Evolutionary conservation across 805 yeast species (phyloP).

Genomic region (Teunomyces barrocoloradensis): DNA sequence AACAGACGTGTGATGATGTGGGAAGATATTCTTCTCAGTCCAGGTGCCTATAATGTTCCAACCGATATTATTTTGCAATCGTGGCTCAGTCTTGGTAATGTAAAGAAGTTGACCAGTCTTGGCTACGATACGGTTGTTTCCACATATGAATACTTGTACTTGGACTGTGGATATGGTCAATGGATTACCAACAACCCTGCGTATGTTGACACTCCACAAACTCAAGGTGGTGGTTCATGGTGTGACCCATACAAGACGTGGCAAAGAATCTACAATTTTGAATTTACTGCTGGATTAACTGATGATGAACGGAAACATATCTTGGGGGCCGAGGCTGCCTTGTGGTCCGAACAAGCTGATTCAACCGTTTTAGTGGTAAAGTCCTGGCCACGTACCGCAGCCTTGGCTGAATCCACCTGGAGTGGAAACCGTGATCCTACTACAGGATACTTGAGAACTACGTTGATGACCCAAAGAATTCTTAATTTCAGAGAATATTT

Average conservation of each 20-base stretch:
- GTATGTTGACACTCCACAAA: constrained; percentile 26
- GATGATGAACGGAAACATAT: constrained; percentile 26
- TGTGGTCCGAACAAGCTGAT: constrained; percentile 42
- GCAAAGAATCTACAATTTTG: constrained; percentile 40
- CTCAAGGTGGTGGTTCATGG: constrained; percentile 36
- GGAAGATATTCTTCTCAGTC: constrained; percentile 33
- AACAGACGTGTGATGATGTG: constrained; percentile 35
- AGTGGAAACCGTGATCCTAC: constrained; percentile 34
- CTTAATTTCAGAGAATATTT: constrained; percentile 39
- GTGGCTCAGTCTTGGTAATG: constrained; percentile 24
- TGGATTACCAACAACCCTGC: constrained; percentile 35
- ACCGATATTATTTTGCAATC: constrained; percentile 33
- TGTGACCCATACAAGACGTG: constrained; percentile 45
- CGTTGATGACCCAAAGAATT: constrained; percentile 31
- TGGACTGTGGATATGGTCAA: constrained; percentile 43
- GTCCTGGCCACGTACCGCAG: constrained; percentile 43
- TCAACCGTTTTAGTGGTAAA: constrained; percentile 25
- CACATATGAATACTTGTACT: constrained; percentile 28
- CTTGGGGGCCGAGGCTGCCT: constrained; percentile 38
- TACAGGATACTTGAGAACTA: constrained; percentile 26
- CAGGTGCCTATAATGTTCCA: constrained; percentile 25
- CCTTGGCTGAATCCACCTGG: constrained; percentile 42
- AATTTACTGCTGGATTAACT: constrained; percentile 30
- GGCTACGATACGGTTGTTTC: constrained; percentile 43
- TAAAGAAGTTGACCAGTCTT: constrained; percentile 25